Conservation (phyloP, 1,139 yeast species). For the Chernovozyma sophiae-reginae region DNA sequence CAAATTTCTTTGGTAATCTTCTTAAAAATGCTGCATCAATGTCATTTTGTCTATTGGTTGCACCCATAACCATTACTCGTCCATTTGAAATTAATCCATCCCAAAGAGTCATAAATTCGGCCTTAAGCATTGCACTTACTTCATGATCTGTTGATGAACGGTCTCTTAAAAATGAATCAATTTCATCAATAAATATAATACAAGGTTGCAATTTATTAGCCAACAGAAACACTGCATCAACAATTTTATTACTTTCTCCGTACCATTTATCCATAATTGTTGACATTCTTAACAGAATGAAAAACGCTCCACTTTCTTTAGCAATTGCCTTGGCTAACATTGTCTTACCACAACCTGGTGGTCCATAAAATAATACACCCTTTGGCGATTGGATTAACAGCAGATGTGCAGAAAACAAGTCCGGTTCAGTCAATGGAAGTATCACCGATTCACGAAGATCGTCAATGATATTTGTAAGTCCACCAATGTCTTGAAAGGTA, state of each 20-base stretch:
- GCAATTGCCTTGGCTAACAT: constrained; percentile 97
- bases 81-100: constrained; percentile 84
- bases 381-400: constrained; percentile 81
- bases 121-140: constrained; percentile 91
- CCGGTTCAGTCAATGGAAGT: constrained; percentile 78
- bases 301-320: constrained; percentile 86
- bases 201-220: constrained; percentile 92
- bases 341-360: constrained; percentile 98
- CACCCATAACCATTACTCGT: constrained; percentile 84
- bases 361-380: constrained; percentile 90
- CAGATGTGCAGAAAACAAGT: constrained; percentile 58
- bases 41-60: constrained; percentile 89
- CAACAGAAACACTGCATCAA: constrained; percentile 87
- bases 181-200: constrained; percentile 92
- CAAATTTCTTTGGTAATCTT: constrained; percentile 88
- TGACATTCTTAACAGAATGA: constrained; percentile 88
- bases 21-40: constrained; percentile 90
- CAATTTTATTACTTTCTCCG: constrained; percentile 93
- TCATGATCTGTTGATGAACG: constrained; percentile 87
- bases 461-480: constrained; percentile 73
- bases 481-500: constrained; percentile 81
- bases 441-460: constrained; percentile 86
- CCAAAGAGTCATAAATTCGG: constrained; percentile 98
- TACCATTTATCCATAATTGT: constrained; percentile 97
- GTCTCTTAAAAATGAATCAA: constrained; percentile 89